Percentiles rank a stretch among this genome's conserved stretches.
phyloP scores from a whole-genome alignment of 2,329 filamentous ascomycete species.

The Cercospora nicotianae region DNA sequence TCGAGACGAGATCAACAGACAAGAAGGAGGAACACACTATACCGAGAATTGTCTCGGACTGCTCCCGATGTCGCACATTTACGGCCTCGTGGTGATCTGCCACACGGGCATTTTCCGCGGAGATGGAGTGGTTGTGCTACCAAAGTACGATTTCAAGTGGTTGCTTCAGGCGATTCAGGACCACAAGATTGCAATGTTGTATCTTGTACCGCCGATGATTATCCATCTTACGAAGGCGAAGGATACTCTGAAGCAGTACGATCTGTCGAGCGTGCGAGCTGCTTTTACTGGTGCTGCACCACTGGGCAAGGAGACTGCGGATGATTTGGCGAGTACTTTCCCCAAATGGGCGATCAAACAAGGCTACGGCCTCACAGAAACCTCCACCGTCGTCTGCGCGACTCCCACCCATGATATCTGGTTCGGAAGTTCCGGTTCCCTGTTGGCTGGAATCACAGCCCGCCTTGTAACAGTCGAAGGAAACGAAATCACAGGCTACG shows the following conservation, averaged over 20 bases:
- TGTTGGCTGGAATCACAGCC: constrained; percentile 64
- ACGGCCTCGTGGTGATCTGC: constrained; percentile 70
- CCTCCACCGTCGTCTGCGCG: constrained; percentile 66
- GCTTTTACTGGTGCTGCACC: constrained; percentile 78
- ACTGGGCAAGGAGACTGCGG: constrained; percentile 69
- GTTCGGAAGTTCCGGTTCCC: constrained; percentile 69
- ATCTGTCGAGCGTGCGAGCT: constrained; percentile 65
- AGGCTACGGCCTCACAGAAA: constrained; percentile 76
- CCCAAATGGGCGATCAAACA: constrained; percentile 61
- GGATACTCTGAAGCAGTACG: constrained; percentile 62
- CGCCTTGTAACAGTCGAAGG: constrained; percentile 69
- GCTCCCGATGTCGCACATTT: constrained; percentile 81
- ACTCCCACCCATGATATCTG: constrained; percentile 64
- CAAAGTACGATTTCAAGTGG: constrained; percentile 70
- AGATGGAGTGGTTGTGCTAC: constrained; percentile 70
- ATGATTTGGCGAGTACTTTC: constrained; percentile 63
- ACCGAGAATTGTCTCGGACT: constrained; percentile 63
- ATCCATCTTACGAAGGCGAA: constrained; percentile 70
- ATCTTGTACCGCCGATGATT: constrained; percentile 77
- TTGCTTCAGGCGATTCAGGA: constrained; percentile 65
- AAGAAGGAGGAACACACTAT: constrained; percentile 38
- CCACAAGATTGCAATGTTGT: constrained; percentile 67
- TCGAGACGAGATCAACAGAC: constrained; percentile 38
- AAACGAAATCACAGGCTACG: constrained; percentile 66
- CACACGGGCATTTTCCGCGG: constrained; percentile 67